Conservation (phyloP, 129 eudicot genomes). For the Pittosporum tobira region DNA sequence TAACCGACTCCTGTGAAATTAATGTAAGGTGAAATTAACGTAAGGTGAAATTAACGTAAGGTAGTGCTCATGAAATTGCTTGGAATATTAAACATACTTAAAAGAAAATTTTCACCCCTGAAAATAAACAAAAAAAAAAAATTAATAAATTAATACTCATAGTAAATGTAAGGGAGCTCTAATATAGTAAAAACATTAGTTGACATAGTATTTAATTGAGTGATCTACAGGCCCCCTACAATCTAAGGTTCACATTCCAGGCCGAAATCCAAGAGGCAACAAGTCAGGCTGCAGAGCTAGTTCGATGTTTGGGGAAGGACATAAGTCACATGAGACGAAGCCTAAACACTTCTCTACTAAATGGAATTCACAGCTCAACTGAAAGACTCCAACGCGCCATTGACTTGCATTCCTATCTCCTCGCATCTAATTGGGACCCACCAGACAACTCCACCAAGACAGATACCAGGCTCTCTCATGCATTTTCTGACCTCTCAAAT, state of each 20-base stretch:
- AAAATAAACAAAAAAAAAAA: too few relatives aligned
- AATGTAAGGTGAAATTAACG: too few relatives aligned
- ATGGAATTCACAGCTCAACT: constrained; percentile 34
- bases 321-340: constrained; percentile 44
- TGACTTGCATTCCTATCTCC: constrained; percentile 42
- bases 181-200: not conserved
- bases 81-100: too few relatives aligned
- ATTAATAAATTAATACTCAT: too few relatives aligned
- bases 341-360: constrained; percentile 27
- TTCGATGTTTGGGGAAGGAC: constrained; percentile 50
- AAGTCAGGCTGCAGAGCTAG: constrained; percentile 47
- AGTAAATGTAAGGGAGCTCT: too few relatives aligned
- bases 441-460: constrained; percentile 22
- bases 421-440: constrained; percentile 26
- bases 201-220: not conserved
- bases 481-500: constrained; percentile 20
- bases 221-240: constrained; percentile 49
- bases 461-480: constrained; percentile 16
- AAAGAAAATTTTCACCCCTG: too few relatives aligned
- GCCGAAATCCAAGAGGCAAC: constrained; percentile 57
- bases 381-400: constrained; percentile 50
- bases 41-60: too few relatives aligned
- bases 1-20: not conserved
- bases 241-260: constrained; percentile 38
- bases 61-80: too few relatives aligned